Evolutionary conservation across 805 yeast species (phyloP), one percentile per base, ranked within the genome.

Genomic region (Jamesozyma lodderae): DNA sequence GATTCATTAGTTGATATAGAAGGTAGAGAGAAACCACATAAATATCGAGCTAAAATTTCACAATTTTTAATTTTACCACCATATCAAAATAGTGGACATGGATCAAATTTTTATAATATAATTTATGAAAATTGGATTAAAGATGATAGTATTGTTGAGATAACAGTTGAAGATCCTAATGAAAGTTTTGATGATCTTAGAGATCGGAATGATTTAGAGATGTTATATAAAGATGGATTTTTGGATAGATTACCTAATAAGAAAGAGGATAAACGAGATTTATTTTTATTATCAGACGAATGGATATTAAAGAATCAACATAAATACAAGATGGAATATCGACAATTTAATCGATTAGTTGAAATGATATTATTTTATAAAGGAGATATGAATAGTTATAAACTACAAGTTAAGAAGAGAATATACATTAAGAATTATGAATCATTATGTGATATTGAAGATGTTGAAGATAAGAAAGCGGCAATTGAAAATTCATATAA

Each of bases 141-240:
- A 0, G 81, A 83, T 45, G 51, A 56, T 0, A 42, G 52, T 1
- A 75, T 87, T 18, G 60, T 64, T 24, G 94, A 88, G 49, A 70
- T 92, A 28, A 85, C 90, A 0, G 86, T 92, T 4, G 97, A 92
- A 57, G 98, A 92, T 57, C 97, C 97, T 3, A 83, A 81, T 53
- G 96, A 87, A 55, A 75, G 77, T 25, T 90, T 92, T 62, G 98
- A 92, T 54, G 94, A 84, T 53, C 65, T 92, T 47, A 70, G 98
- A 41, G 96, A 92, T 55, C 66, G 90, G 23, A 72, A 78, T 45
- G 97, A 92, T 53, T 65, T 86, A 47, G 60, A 63, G 41, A 63
- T 79, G 48, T 56, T 80, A 23, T 57, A 60, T 26, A 50, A 57
- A 19, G 42, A 43, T 1, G 60, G 63, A 0, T 50, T 63, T 33